These are phyloP conservation scores for Byssothecium circinans DNA, from an alignment of 2,329 filamentous ascomycete genomes.

Conservation along the genomic window DNA sequence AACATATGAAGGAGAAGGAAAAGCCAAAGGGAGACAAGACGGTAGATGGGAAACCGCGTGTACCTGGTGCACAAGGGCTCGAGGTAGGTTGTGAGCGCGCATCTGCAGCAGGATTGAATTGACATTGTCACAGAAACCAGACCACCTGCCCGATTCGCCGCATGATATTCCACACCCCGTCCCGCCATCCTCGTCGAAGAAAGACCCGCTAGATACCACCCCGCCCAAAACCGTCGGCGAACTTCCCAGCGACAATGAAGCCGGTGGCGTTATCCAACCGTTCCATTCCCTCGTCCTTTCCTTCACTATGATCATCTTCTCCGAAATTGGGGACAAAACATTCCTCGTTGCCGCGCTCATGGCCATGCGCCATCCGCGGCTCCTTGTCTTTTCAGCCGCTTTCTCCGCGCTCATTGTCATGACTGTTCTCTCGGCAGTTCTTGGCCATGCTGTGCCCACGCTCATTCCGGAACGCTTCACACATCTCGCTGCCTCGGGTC, in stretches of 20 bases:
- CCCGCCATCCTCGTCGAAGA: constrained; percentile 64
- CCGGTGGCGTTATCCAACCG: constrained; percentile 69
- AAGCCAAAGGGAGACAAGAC: constrained; percentile 9
- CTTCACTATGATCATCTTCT: constrained; percentile 95
- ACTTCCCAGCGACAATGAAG: constrained; percentile 47
- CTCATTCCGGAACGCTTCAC: constrained; percentile 90
- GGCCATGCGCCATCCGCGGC: constrained; percentile 96
- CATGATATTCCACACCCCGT: constrained; percentile 73
- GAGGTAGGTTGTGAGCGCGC: constrained; percentile 28
- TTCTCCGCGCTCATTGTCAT: constrained; percentile 88
- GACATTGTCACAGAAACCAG: constrained; percentile 65
- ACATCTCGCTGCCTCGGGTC: constrained; percentile 76
- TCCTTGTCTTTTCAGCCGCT: constrained; percentile 94
- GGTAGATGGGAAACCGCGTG: constrained; percentile 16
- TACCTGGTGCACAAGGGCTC: constrained; percentile 42
- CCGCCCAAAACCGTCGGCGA: constrained; percentile 31
- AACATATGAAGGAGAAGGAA: constrained; percentile 51
- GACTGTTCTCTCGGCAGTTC: constrained; percentile 89
- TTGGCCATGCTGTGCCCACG: constrained; percentile 89
- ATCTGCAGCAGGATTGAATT: constrained; percentile 7
- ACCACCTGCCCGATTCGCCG: constrained; percentile 75
- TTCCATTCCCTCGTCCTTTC: constrained; percentile 89
- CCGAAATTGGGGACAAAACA: constrained; percentile 97
- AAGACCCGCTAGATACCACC: constrained; percentile 54
- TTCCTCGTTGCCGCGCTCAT: constrained; percentile 96